These are phyloP conservation scores for Rubus parviflorus DNA, from an alignment of 306 rosid genomes.

Conservation along the genomic window DNA sequence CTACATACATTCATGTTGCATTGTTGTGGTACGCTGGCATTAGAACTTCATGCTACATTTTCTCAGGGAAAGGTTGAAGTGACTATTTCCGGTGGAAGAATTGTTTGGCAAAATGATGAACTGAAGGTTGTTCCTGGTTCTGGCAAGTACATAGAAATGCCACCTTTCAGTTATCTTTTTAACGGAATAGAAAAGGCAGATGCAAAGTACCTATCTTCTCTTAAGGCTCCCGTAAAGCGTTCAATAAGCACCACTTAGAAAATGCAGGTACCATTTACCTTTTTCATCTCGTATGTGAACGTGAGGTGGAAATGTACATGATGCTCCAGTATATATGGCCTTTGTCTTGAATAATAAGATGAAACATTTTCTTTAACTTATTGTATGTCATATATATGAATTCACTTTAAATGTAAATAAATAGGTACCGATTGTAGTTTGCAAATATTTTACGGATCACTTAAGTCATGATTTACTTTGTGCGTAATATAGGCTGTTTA, in stretches of 20 bases:
- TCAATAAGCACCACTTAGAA: conserved; percentile 13
- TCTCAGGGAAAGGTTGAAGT: conserved; percentile 92
- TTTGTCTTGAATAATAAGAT: not conserved
- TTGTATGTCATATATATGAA: not conserved
- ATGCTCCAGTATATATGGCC: not conserved
- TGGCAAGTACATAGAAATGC: conserved; percentile 71
- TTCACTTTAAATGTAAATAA: not conserved
- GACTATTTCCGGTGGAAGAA: conserved; percentile 82
- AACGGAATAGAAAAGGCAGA: conserved; percentile 68
- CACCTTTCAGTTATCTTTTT: conserved; percentile 64
- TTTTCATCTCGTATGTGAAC: not conserved
- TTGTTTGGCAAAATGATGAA: conserved; percentile 87
- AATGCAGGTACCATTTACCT: not conserved
- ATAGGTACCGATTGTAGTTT: not conserved
- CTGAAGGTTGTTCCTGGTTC: conserved; percentile 73
- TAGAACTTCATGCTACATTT: not conserved
- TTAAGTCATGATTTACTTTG: not conserved
- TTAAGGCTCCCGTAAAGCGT: conserved; percentile 70
- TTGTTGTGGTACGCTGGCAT: not conserved
- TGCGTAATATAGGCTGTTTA: not conserved
- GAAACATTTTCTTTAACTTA: not conserved
- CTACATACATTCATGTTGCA: not conserved
- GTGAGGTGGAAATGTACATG: not conserved
- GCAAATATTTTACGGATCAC: not conserved
- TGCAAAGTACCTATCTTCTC: conserved; percentile 61